Evolutionary conservation across 371 early-diverging fungal genomes (phyloP).

Genomic region (Funneliformis caledonium): DNA sequence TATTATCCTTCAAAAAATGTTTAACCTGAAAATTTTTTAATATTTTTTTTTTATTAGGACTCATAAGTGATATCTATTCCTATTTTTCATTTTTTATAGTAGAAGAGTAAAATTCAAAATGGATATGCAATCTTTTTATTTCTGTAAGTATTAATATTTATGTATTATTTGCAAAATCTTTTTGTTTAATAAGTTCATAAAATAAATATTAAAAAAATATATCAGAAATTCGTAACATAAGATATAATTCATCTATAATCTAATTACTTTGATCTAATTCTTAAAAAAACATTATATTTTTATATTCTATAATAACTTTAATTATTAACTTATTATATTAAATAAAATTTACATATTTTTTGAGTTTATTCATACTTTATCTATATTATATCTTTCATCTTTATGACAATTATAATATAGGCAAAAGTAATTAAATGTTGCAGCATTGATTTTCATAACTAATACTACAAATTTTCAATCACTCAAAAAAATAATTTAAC

Average conservation of each 20-base stretch:
- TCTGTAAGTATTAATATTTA: background rate
- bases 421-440: constrained; percentile 11
- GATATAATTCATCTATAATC: background rate
- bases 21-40: background rate
- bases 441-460: background rate
- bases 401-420: constrained; percentile 12
- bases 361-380: background rate
- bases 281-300: background rate
- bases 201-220: background rate
- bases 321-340: background rate
- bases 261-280: background rate
- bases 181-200: background rate
- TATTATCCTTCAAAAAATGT: background rate
- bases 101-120: constrained; percentile 11
- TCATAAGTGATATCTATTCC: background rate
- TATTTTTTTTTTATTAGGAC: background rate
- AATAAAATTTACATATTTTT: constrained; percentile 1
- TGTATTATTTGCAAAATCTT: background rate
- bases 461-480: constrained; percentile 18
- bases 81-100: background rate
- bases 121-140: background rate
- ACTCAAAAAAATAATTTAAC: background rate
- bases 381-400: background rate
- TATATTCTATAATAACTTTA: background rate
- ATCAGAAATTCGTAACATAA: background rate